These are phyloP conservation scores for Poa pratensis DNA, from an alignment of 176 grass and related monocot genomes.

Conservation along the genomic window DNA sequence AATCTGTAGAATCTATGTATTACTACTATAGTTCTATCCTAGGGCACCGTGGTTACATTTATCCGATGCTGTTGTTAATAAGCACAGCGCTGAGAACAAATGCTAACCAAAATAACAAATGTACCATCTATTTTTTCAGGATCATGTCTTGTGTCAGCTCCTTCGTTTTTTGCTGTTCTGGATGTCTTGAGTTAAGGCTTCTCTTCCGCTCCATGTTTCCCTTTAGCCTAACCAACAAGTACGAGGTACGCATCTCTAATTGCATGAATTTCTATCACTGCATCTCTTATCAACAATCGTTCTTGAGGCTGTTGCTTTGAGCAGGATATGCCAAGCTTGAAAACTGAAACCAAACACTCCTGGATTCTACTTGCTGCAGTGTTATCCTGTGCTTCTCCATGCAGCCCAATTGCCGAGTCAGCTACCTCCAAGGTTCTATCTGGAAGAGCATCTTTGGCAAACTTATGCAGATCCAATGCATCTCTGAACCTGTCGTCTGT, in stretches of 20 bases:
- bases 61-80: not conserved
- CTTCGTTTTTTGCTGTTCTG: too few relatives aligned
- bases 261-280: too few relatives aligned
- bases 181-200: too few relatives aligned
- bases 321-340: not conserved
- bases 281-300: too few relatives aligned
- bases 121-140: not conserved
- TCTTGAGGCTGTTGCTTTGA: not conserved
- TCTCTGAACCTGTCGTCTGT: not conserved
- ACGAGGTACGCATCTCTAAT: too few relatives aligned
- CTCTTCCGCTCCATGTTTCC: too few relatives aligned
- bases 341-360: not conserved
- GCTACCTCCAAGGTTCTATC: conserved; percentile 6
- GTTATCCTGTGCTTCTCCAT: not conserved
- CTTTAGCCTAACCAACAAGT: too few relatives aligned
- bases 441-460: not conserved
- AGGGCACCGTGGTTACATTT: too few relatives aligned
- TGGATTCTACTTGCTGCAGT: not conserved
- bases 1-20: too few relatives aligned
- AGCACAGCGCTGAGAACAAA: not conserved
- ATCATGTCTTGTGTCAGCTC: not conserved
- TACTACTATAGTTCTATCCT: too few relatives aligned
- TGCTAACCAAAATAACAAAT: not conserved
- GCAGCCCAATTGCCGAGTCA: not conserved
- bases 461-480: not conserved